Base-by-base conservation (phyloP, 768 basidiomycete genomes). In the Lactarius akahatsu region DNA sequence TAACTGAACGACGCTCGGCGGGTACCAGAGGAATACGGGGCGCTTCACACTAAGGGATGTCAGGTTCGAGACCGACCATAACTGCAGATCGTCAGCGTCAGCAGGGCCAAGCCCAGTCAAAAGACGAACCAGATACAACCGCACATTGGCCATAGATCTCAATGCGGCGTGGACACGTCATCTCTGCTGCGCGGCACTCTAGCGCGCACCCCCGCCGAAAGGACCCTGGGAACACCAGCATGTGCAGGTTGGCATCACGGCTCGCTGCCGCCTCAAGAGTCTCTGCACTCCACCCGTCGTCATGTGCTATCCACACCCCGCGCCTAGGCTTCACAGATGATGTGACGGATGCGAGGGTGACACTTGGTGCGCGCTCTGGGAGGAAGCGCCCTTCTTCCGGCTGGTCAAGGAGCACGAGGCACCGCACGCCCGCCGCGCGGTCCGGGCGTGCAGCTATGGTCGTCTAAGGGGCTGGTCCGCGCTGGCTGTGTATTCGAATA, bases 381-480 rank as follows among this genome's bases (percentile, higher is more conserved):
- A 58, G 16, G 15, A 50, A 41, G 10, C 59, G 66, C n/a, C 28
- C 34, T 34, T 41, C 41, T 20, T 45, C 62, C 3, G 45, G 47
- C 4, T 45, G 58, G 20, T 69, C 67, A 5, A 68, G 50, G 3
- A 66, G 56, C 3, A 54, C 50, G 38, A 69, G 56, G 26, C 56
- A 55, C 15, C 60, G 64, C 8, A 66, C 40, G 15, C 61, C 47
- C 8, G 40, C 40, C 7, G 64, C 61, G 40, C 50, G 61, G 60
- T 62, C 32, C 13, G 61, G 61, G 26, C 64, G 60, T 3, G 47
- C 28, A 8, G 61, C 50, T 34, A 69, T 57, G 55, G 59, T 50
- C 3, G 6, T 30, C 68, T 64, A 69, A 2, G 64, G 59, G 8
- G 38, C 13, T 3, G 61, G 36, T 2, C 55, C 59, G 20, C 34